Evolutionary conservation across 192 early-diverging fungal species (phyloP).

Genomic region (Backusella tarrabulga): DNA sequence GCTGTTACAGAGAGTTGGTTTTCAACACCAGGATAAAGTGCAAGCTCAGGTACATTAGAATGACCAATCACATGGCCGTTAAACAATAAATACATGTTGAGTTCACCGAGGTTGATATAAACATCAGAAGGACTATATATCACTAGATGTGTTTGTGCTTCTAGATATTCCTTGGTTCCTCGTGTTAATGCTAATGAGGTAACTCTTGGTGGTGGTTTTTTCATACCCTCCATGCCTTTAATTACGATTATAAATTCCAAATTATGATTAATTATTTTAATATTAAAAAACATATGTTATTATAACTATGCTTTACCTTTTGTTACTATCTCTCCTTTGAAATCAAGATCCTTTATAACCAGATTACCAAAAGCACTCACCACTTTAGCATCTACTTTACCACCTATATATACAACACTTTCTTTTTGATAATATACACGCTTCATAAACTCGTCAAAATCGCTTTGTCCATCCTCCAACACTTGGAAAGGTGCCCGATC

Average conservation of each 20-base stretch:
- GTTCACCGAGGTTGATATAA: slow-evolving; percentile 23
- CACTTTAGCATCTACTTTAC: slow-evolving; percentile 27
- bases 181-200: slow-evolving; percentile 16
- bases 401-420: slow-evolving; percentile 22
- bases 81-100: slow-evolving; percentile 25
- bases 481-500: slow-evolving; percentile 30
- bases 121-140: slow-evolving; percentile 38
- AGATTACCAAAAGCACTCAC: slow-evolving; percentile 30
- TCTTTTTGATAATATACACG: slow-evolving; percentile 20
- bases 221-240: slow-evolving; percentile 34
- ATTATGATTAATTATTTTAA: neutral
- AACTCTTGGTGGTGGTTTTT: slow-evolving; percentile 31
- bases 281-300: neutral
- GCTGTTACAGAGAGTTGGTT: neutral
- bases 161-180: slow-evolving; percentile 26
- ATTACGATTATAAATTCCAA: neutral
- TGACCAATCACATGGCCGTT: slow-evolving; percentile 28
- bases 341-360: slow-evolving; percentile 24
- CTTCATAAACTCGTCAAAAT: slow-evolving; percentile 37
- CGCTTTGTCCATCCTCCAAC: slow-evolving; percentile 23
- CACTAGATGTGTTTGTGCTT: slow-evolving; percentile 10
- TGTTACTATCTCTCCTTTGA: slow-evolving; percentile 33
- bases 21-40: slow-evolving; percentile 18
- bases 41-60: slow-evolving; percentile 17
- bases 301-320: slow-evolving; percentile 21